Evolutionary conservation across 257 asterid genomes (phyloP), one percentile per base, ranked within the genome.

Genomic region (Thymus mandschuricus): DNA sequence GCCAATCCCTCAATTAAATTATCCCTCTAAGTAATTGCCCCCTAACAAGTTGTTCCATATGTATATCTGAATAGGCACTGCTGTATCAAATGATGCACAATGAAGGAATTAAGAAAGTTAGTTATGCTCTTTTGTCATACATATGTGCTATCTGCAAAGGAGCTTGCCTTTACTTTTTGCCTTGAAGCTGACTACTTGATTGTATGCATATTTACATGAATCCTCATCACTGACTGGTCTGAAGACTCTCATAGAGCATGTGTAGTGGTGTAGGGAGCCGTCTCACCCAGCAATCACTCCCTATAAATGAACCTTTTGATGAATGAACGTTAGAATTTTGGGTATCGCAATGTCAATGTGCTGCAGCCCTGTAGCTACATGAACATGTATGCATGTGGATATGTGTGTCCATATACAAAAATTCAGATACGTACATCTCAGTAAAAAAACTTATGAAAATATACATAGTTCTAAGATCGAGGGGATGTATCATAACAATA

Each of bases 321-420:
- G 28, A 34, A 57, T 35, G 41, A 38, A 38, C 13, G 6, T 60
- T 8, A 49, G 55, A 11, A 52, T 63, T 60, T 33, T 33, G 15
- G 9, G 60, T 66, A 34, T 59, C 34, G 60, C 69, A 35, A 60
- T 71, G 40, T 21, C 3, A 46, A 70, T 70, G 60, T 70, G 75
- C 50, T 44, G 57, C 55, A 2, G 55, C 28, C 21, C 27, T 44
- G 11, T 28, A 43, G 30, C 57, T 49, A 38, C 51, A 8, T 15
- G 38, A 31, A 21, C 30, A 51, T 33, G 50, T 8, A 1, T 66
- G 48, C 44, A 33, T 38, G 27, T 67, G 21, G 41, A 8, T 54
- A 11, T 40, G 43, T 68, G n/a, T 63, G 40, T 28, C 4, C 41
- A 50, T 15, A 12, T 66, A 31, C 7, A 30, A 15, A 50, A 21